A percentile compares a stretch with the other conserved stretches of the same genome.
These are phyloP conservation scores for Eucalyptus decipiens DNA, from an alignment of 345 rosid species.

Conservation along the genomic window DNA sequence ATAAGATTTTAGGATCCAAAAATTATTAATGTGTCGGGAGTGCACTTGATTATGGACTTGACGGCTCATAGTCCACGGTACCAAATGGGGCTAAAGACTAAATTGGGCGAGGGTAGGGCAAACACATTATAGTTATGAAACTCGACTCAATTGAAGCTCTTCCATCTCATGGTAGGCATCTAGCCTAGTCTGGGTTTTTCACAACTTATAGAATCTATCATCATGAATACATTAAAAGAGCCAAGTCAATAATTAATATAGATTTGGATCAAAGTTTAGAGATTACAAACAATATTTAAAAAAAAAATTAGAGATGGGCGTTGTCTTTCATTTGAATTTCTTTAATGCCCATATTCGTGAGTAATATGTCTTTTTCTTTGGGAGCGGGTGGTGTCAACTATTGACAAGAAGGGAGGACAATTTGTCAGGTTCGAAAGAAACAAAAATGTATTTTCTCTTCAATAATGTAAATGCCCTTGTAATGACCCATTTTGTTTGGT, in stretches of 20 bases:
- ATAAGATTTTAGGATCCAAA: not conserved
- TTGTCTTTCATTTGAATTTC: not conserved
- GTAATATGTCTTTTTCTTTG: not conserved
- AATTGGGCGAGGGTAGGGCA: accelerated
- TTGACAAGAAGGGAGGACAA: not conserved
- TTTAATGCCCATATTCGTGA: not conserved
- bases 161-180: not conserved
- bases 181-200: not conserved
- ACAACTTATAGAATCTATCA: not conserved
- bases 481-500: not conserved
- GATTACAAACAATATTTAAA: not conserved
- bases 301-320: not conserved
- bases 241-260: not conserved
- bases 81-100: not conserved
- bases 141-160: not conserved
- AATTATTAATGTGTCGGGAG: not conserved
- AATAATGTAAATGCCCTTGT: not conserved
- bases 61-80: accelerated
- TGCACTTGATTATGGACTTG: not conserved
- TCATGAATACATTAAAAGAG: not conserved
- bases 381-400: not conserved
- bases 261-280: not conserved
- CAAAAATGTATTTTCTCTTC: not conserved
- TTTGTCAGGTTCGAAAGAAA: not conserved
- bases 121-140: not conserved